phyloP scores from a whole-genome alignment of 1,284 basidiomycete genomes.

The Heterobasidion annosum region DNA sequence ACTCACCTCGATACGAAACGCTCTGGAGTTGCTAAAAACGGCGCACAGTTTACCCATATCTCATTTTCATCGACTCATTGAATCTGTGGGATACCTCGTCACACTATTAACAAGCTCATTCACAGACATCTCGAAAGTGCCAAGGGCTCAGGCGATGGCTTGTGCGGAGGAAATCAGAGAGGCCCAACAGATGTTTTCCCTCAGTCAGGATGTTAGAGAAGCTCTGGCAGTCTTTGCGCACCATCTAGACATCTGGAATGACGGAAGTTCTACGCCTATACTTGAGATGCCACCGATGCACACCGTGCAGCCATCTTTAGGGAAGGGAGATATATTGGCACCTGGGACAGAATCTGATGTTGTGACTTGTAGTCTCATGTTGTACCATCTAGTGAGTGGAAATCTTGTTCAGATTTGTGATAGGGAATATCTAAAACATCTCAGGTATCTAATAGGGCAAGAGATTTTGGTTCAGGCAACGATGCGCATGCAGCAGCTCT shows the following conservation, averaged over 20 bases:
- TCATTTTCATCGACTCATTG: conserved; percentile 48
- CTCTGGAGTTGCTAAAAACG: conserved; percentile 45
- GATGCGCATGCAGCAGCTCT: conserved; percentile 42
- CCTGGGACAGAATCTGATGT: conserved; percentile 55
- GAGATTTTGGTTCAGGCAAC: conserved; percentile 56
- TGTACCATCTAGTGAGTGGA: conserved; percentile 46
- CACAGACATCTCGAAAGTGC: conserved; percentile 48
- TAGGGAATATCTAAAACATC: not conserved
- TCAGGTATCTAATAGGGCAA: conserved; percentile 49
- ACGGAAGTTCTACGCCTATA: conserved; percentile 58
- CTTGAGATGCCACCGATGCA: conserved; percentile 63
- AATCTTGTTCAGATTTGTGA: not conserved
- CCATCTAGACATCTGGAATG: conserved; percentile 48
- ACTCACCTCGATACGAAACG: conserved; percentile 50
- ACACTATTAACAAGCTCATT: conserved; percentile 50
- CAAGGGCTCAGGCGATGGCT: conserved; percentile 46
- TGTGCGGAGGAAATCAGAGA: conserved; percentile 46
- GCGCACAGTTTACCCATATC: conserved; percentile 50
- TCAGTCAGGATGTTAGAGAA: conserved; percentile 41
- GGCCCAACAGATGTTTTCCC: conserved; percentile 40
- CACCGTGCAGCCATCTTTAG: conserved; percentile 43
- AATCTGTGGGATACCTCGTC: conserved; percentile 54
- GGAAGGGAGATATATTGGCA: conserved; percentile 46
- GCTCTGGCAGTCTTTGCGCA: conserved; percentile 52
- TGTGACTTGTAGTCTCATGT: conserved; percentile 48